Evolutionary conservation across 805 yeast genomes (phyloP), one percentile per base, ranked within the genome.

Genomic region (Hanseniaspora hatyaiensis): DNA sequence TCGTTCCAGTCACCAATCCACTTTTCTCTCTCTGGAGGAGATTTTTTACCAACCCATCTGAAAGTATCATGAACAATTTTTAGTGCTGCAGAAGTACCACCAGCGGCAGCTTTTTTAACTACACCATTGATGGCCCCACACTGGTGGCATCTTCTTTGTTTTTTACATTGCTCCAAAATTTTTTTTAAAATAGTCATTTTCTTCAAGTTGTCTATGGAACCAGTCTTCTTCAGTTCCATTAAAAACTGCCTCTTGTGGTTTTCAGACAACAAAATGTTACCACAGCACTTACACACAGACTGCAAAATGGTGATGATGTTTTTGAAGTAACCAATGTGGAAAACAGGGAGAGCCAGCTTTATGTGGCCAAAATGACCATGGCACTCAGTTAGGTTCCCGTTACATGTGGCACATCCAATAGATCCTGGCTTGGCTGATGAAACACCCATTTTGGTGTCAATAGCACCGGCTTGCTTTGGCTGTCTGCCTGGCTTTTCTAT

Each of bases 341-440:
- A 92, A 12, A 88, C 97, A 1, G 99, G 99, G 38, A 92, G 69
- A 0, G 97, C 95, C 45, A 92, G 72, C 57, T 85, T 77, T 53
- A 92, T 76, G 59, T 94, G 96, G 34, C 99, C 99, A 63, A 92
- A 92, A 67, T 92, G 99, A 50, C 99, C 99, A 66, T 89, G 96
- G 63, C 99, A 92, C 1, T 95, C 75, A 0, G 95, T 95, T 53
- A 92, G 67, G 55, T 78, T 78, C 2, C 97, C 97, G 56, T 78
- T 85, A 66, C 99, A 92, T 0, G 97, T 94, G 12, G 75, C 63
- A 69, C 99, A 92, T 60, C 82, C 94, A 13, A 77, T 69, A n/a
- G 80, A 65, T 3, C 47, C 47, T 8, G 47, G 47, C 20, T 43
- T 43, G 55, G 85, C 87, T 46, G 92, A 78, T 5, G 95, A 84